Percentiles rank a stretch among this genome's conserved stretches.
Evolutionary conservation across 768 basidiomycete species (phyloP).

Genomic region (Gyrodon lividus): DNA sequence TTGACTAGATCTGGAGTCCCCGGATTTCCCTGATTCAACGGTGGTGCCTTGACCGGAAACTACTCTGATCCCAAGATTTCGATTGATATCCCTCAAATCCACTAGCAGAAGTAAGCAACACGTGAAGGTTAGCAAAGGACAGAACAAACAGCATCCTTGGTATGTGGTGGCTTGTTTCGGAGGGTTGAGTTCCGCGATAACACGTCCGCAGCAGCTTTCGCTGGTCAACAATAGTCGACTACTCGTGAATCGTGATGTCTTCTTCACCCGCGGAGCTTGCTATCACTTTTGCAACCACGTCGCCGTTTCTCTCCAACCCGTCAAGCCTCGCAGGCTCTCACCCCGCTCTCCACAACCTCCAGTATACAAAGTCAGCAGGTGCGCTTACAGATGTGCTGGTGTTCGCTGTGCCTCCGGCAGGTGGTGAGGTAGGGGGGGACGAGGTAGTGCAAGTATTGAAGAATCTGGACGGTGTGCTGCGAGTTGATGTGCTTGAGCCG

Average conservation of each 20-base stretch:
- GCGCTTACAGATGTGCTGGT: constrained; percentile 23
- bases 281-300: constrained; percentile 29
- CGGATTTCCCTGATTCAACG: too few species aligned
- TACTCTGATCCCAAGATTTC: too few species aligned
- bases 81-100: too few species aligned
- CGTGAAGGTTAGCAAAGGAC: too few species aligned
- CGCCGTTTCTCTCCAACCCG: constrained; percentile 23
- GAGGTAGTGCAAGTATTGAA: constrained; percentile 17
- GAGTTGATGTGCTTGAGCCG: constrained; percentile 22
- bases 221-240: too few species aligned
- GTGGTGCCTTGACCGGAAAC: too few species aligned
- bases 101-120: too few species aligned
- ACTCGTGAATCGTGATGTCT: background rate
- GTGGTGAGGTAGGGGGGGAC: constrained; percentile 2
- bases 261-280: constrained; percentile 21
- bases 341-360: constrained; percentile 21
- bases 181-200: too few species aligned
- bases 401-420: constrained; percentile 10
- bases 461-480: constrained; percentile 17
- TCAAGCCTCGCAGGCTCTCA: constrained; percentile 19
- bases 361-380: constrained; percentile 22
- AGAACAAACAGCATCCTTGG: too few species aligned
- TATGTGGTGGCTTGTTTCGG: too few species aligned
- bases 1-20: too few species aligned
- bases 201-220: background rate